Evolutionary conservation across 78 protist genomes (phyloP).

Genomic region (Mastigamoeba balamuthi): DNA sequence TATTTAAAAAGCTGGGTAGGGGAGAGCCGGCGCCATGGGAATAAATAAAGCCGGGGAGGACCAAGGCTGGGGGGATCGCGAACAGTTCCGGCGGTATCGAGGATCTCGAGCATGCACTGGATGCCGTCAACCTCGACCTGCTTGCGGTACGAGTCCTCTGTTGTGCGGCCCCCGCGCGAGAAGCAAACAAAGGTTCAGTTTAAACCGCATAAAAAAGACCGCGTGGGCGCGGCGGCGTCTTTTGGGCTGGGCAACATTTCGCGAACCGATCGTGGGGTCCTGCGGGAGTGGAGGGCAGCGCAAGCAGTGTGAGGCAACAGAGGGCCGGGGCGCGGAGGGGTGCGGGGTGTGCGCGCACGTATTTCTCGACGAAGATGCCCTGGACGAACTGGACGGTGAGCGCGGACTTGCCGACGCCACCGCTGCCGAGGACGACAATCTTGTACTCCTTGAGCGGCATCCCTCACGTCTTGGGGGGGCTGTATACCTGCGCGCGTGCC

Average conservation of each 20-base stretch:
- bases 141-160: constrained; percentile 86
- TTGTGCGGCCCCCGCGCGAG: constrained; percentile 26
- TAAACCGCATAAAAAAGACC: neutral
- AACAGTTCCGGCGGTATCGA: constrained; percentile 91
- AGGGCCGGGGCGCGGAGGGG: no score
- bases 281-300: constrained; percentile 1
- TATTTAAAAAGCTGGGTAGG: no score
- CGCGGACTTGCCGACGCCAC: constrained; percentile 58
- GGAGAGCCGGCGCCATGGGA: no score
- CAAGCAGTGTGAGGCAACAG: no score
- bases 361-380: constrained; percentile 65
- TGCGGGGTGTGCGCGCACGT: no score
- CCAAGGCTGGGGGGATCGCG: no score
- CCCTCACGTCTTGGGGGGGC: neutral
- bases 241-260: neutral
- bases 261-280: constrained; percentile 48
- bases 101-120: constrained; percentile 75
- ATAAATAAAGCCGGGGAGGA: no score
- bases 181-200: neutral
- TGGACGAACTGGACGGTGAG: constrained; percentile 59
- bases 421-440: constrained; percentile 56
- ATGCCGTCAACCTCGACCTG: constrained; percentile 77
- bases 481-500: no score
- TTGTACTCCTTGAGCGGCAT: constrained; percentile 56
- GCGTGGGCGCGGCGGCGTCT: neutral